These are phyloP conservation scores for Hypomontagnella submonticulosa DNA, from an alignment of 495 filamentous ascomycete genomes.

Conservation along the genomic window DNA sequence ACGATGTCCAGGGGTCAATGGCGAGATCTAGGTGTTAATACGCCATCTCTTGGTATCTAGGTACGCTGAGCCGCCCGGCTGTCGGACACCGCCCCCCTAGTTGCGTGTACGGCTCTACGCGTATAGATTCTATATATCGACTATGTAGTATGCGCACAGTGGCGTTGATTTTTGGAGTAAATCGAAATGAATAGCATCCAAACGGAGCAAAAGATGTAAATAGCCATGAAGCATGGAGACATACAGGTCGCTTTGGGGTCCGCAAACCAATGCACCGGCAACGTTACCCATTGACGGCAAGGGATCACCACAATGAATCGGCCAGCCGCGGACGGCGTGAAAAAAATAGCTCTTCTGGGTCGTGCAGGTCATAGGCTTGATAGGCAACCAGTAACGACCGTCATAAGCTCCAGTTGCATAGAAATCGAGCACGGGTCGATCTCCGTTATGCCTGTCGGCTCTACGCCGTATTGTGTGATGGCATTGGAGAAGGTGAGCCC, in stretches of 20 bases:
- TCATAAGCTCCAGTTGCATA: constrained; percentile 36
- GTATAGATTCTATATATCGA: neutral
- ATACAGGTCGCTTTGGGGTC: constrained; percentile 37
- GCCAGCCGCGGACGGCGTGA: constrained; percentile 43
- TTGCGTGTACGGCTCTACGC: constrained; percentile 31
- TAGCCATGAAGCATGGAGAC: constrained; percentile 26
- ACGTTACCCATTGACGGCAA: constrained; percentile 32
- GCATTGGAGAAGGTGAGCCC: constrained; percentile 27
- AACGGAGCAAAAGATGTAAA: constrained; percentile 26
- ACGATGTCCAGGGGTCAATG: constrained; percentile 31
- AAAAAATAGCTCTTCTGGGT: constrained; percentile 36
- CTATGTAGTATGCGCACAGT: constrained; percentile 2
- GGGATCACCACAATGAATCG: constrained; percentile 34
- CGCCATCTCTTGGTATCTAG: constrained; percentile 25
- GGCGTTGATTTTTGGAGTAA: constrained; percentile 11
- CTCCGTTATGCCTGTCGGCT: constrained; percentile 34
- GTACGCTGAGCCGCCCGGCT: constrained; percentile 38
- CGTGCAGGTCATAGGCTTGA: constrained; percentile 41
- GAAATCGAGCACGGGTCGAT: constrained; percentile 35
- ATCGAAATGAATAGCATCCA: constrained; percentile 6
- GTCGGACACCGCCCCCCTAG: constrained; percentile 37
- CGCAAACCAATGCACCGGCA: constrained; percentile 30
- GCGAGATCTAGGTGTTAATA: constrained; percentile 10
- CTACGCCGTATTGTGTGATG: constrained; percentile 30
- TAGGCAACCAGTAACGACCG: constrained; percentile 27